Evolutionary conservation across 306 rosid species (phyloP).

Genomic region (Abrus pulchellus): DNA sequence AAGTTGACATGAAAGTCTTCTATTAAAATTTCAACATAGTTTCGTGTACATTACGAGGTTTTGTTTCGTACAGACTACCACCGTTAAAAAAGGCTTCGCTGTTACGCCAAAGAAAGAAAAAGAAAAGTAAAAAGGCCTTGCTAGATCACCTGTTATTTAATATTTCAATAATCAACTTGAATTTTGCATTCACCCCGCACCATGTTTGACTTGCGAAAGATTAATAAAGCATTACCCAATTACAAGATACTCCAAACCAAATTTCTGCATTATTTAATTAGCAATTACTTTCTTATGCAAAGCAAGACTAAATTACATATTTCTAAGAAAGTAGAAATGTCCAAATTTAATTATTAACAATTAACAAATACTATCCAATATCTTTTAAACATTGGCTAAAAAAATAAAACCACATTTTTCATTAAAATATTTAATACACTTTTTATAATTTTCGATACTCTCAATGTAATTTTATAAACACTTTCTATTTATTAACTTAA

Average conservation of each 20-base stretch:
- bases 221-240: not conserved
- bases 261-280: not conserved
- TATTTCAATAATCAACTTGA: not conserved
- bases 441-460: no score
- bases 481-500: no score
- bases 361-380: no score
- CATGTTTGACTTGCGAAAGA: not conserved
- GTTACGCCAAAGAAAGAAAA: not conserved
- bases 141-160: not conserved
- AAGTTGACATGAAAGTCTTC: no score
- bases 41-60: not conserved
- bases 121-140: not conserved
- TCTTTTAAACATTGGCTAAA: no score
- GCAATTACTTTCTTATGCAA: not conserved
- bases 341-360: no score
- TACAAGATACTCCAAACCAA: not conserved
- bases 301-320: not conserved
- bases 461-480: no score
- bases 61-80: not conserved
- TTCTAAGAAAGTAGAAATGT: no score
- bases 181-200: not conserved
- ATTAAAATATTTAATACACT: no score
- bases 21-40: no score
- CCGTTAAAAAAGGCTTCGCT: not conserved
- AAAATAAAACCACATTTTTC: no score